These are phyloP conservation scores for Viridothelium virens DNA, from an alignment of 495 filamentous ascomycete genomes.

Conservation along the genomic window DNA sequence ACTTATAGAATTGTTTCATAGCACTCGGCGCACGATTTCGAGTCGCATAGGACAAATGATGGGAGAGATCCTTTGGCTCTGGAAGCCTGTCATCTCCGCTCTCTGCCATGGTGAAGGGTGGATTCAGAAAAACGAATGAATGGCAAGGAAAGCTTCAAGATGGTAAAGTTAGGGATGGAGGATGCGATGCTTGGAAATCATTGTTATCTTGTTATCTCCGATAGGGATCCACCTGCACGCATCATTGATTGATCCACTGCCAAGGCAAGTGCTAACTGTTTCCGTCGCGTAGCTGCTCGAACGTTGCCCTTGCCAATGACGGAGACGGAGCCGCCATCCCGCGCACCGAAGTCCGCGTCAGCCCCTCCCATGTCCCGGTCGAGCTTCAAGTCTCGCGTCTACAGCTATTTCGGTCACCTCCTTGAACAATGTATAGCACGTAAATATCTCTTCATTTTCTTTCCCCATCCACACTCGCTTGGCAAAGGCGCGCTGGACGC, in stretches of 20 bases:
- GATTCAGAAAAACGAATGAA: background rate
- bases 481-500: background rate
- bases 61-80: constrained; percentile 63
- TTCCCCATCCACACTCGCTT: background rate
- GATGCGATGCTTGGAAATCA: constrained; percentile 5
- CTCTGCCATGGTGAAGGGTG: constrained; percentile 1
- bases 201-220: background rate
- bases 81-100: constrained; percentile 25
- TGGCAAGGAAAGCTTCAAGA: background rate
- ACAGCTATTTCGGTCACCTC: background rate
- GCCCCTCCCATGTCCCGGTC: no score
- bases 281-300: no score
- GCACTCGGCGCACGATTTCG: constrained; percentile 53
- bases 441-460: background rate
- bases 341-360: no score
- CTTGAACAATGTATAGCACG: background rate
- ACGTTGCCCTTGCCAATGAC: no score
- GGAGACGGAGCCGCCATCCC: no score
- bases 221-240: background rate
- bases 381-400: background rate
- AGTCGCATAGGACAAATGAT: constrained; percentile 65
- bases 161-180: background rate
- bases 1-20: constrained; percentile 79
- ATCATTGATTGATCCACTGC: background rate
- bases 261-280: no score